Evolutionary conservation across 2,329 filamentous ascomycete species (phyloP), one percentile per base, ranked within the genome.

Genomic region (Thielaviopsis euricoi): DNA sequence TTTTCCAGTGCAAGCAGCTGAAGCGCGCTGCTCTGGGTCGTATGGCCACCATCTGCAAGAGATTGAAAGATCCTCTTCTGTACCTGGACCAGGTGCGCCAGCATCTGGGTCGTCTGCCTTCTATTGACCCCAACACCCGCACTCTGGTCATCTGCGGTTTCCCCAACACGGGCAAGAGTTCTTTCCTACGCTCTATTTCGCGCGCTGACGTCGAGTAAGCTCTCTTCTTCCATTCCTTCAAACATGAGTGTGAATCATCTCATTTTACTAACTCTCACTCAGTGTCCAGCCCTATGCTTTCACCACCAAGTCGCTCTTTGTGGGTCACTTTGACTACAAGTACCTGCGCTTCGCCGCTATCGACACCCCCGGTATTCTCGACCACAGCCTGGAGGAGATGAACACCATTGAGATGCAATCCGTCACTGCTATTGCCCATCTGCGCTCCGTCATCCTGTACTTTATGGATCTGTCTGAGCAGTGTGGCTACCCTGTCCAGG

Each of bases 1-100:
- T 98, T 63, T 98, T 91, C 77, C 93, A 98, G 76, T 97, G 91
- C 81, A 98, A 98, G 76, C 90, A 97, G 76, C 82, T 98, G 67
- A 98, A 98, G 82, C 81, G 87, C 63, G 93, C 94, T 55, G 94
- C 87, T 9, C 81, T 98, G 56, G 93, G 93, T 77, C 89, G 93
- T 69, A 97, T 98, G 93, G 93, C 91, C 63, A 98, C 93, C 19
- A 89, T 98, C 66, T 89, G 89, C 74, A 93, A 89, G 76, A 83
- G 90, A 63, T 76, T 98, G 62, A 96, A 95, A 74, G 93, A 98
- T 66, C 89, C 93, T 58, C 80, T 98, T 54, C 78, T 94, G 63
- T 98, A 97, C 71, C 82, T 98, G 61, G 93, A 98, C 73, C 90
- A 97, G 66, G 71, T 74, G 59, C 85, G 93, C 64, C 91, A 97